A percentile compares a stretch with the other conserved stretches of the same genome.
These are phyloP conservation scores for Penicillium fuscoglaucum DNA, from an alignment of 2,329 filamentous ascomycete species.

Conservation along the genomic window DNA sequence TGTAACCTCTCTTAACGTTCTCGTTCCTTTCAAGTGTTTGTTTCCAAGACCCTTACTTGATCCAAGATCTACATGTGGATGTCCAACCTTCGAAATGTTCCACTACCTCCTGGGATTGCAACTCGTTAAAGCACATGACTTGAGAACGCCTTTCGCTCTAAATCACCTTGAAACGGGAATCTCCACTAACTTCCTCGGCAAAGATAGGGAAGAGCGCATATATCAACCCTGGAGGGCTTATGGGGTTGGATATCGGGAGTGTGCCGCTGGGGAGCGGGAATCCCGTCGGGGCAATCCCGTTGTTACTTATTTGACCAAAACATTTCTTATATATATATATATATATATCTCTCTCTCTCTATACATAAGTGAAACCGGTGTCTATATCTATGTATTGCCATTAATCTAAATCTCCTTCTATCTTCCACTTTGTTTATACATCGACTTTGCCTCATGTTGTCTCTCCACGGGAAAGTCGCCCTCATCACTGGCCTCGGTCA, in stretches of 20 bases:
- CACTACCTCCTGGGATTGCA: background rate
- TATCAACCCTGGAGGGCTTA: no score
- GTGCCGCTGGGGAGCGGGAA: background rate
- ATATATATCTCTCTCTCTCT: background rate
- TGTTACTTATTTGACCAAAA: background rate
- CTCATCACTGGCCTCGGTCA: conserved; percentile 36
- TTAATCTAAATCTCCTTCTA: no score
- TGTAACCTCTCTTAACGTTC: background rate
- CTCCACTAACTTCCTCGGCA: background rate
- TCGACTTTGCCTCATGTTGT: background rate
- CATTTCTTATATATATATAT: background rate
- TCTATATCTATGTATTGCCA: background rate
- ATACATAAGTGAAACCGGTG: no score
- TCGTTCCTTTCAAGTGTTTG: background rate
- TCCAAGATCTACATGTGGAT: background rate
- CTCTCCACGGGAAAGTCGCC: conserved; percentile 22
- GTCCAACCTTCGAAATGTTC: background rate
- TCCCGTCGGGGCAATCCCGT: background rate
- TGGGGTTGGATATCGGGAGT: background rate
- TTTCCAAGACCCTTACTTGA: background rate
- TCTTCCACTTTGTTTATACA: background rate
- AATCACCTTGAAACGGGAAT: background rate
- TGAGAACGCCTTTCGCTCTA: background rate
- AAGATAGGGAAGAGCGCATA: no score
- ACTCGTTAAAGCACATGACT: background rate